These are phyloP conservation scores for Leccinum sublutescens DNA, from an alignment of 768 basidiomycete species.

Conservation along the genomic window DNA sequence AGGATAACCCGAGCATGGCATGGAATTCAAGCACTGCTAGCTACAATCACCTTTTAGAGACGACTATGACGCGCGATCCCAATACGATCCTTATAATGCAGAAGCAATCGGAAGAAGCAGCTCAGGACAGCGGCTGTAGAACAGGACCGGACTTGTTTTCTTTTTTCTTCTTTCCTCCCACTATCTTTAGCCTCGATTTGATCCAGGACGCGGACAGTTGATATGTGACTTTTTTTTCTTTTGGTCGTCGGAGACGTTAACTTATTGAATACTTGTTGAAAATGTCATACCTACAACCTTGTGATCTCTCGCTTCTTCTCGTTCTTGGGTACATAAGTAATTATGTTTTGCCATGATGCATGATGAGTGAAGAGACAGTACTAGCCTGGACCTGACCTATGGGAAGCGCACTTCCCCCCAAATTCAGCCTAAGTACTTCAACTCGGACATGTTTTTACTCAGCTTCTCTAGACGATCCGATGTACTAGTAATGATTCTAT, in stretches of 20 bases:
- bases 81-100: constrained; percentile 29
- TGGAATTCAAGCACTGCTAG: constrained; percentile 58
- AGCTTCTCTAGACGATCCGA: too few species aligned
- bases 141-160: neutral
- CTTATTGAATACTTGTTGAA: constrained; percentile 2
- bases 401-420: too few species aligned
- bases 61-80: constrained; percentile 16
- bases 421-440: too few species aligned
- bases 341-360: neutral
- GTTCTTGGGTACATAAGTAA: neutral
- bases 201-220: constrained; percentile 11
- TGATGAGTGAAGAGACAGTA: neutral
- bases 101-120: constrained; percentile 28
- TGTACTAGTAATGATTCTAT: too few species aligned
- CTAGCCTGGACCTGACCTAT: too few species aligned
- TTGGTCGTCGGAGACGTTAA: constrained; percentile 3
- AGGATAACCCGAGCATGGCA: constrained; percentile 53
- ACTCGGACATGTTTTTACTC: too few species aligned
- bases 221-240: neutral
- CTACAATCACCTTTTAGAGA: constrained; percentile 43
- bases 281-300: constrained; percentile 1
- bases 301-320: constrained; percentile 7
- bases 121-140: constrained; percentile 24
- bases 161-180: neutral
- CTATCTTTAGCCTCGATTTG: neutral